A percentile compares a stretch with the other conserved stretches of the same genome.
These are phyloP conservation scores for Potentilla sterilis DNA, from an alignment of 306 rosid genomes.

Conservation along the genomic window DNA sequence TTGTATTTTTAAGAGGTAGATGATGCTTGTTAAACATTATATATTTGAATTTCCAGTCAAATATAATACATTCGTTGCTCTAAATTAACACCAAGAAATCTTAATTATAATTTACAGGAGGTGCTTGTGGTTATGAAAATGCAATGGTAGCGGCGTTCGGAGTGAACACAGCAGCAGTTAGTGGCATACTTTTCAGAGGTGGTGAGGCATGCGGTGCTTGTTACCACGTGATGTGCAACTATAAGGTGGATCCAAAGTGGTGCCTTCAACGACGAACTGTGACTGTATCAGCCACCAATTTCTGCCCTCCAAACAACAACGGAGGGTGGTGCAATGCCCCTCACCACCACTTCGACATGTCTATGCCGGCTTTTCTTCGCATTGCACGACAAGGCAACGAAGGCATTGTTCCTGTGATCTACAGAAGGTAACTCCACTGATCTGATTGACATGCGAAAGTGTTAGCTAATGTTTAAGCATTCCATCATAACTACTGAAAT, in stretches of 20 bases:
- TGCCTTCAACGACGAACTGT: slow-evolving; percentile 50
- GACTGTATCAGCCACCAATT: slow-evolving; percentile 63
- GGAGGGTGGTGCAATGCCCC: slow-evolving; percentile 93
- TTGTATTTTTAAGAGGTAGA: no score
- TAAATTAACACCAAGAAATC: no score
- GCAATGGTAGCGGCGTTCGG: slow-evolving; percentile 79
- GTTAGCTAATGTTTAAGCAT: no score
- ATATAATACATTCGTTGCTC: no score
- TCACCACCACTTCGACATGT: slow-evolving; percentile 81
- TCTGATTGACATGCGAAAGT: neutral
- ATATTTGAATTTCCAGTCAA: no score
- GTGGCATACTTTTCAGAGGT: slow-evolving; percentile 53
- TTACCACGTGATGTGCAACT: slow-evolving; percentile 68
- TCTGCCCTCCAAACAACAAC: slow-evolving; percentile 79
- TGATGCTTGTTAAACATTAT: no score
- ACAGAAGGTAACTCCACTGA: slow-evolving; percentile 45
- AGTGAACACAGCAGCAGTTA: slow-evolving; percentile 71
- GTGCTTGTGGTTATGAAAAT: slow-evolving; percentile 84
- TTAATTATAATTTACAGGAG: slow-evolving; percentile 36
- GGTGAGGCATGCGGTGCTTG: slow-evolving; percentile 88
- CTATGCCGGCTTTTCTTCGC: slow-evolving; percentile 62
- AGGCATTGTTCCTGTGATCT: slow-evolving; percentile 78
- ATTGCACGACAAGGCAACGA: slow-evolving; percentile 78
- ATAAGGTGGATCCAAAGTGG: slow-evolving; percentile 62
- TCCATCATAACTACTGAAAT: neutral